Percentiles rank a stretch among this genome's conserved stretches.
These are phyloP conservation scores for Xylariaceae sp. DNA, from an alignment of 2,329 filamentous ascomycete genomes.

Conservation along the genomic window DNA sequence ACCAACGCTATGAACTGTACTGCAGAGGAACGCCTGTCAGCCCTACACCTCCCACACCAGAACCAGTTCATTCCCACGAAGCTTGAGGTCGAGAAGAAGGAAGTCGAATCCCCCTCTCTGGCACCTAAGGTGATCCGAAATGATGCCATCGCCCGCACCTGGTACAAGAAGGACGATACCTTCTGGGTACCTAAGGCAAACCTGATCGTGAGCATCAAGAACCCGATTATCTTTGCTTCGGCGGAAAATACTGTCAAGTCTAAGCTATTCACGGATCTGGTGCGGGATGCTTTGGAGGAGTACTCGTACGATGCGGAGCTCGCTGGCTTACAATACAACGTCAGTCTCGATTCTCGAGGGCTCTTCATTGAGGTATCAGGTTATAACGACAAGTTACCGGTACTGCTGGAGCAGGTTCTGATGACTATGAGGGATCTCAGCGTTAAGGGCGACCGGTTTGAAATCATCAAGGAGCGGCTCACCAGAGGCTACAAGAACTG, in stretches of 20 bases:
- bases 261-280: slow-evolving; percentile 76
- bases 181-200: slow-evolving; percentile 98
- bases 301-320: slow-evolving; percentile 96
- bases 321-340: slow-evolving; percentile 78
- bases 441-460: slow-evolving; percentile 81
- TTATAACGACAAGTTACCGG: slow-evolving; percentile 94
- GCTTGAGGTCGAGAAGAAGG: slow-evolving; percentile 91
- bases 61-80: slow-evolving; percentile 96
- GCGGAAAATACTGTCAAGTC: slow-evolving; percentile 75
- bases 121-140: slow-evolving; percentile 80
- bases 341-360: slow-evolving; percentile 68
- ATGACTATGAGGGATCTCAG: slow-evolving; percentile 79
- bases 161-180: slow-evolving; percentile 98
- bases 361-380: slow-evolving; percentile 76
- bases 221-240: slow-evolving; percentile 72
- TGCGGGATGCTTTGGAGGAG: slow-evolving; percentile 83
- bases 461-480: slow-evolving; percentile 84
- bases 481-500: slow-evolving; percentile 77
- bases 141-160: slow-evolving; percentile 73
- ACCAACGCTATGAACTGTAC: slow-evolving; percentile 57
- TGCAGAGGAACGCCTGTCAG: slow-evolving; percentile 55
- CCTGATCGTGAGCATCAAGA: slow-evolving; percentile 74
- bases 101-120: slow-evolving; percentile 69
- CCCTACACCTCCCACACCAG: slow-evolving; percentile 81
- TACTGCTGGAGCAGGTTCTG: slow-evolving; percentile 85